These are phyloP conservation scores for Picochlorum sp. DNA, from an alignment of 139 green algal species.

Conservation along the genomic window DNA sequence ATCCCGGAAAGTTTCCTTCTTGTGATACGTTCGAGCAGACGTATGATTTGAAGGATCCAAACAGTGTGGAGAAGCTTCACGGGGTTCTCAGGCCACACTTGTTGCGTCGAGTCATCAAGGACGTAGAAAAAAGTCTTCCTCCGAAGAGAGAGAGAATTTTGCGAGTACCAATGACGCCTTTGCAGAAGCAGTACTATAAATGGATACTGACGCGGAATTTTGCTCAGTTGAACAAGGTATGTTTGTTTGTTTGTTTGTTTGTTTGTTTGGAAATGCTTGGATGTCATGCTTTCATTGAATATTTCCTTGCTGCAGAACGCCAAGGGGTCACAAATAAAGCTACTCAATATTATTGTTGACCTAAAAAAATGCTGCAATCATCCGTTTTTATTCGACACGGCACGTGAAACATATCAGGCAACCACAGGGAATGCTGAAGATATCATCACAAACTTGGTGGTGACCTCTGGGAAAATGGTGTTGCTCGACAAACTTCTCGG, in stretches of 20 bases:
- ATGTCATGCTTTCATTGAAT: too few species aligned
- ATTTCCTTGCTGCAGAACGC: too few species aligned
- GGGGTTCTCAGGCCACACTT: constrained; percentile 71
- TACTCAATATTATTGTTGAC: constrained; percentile 81
- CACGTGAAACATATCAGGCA: constrained; percentile 18
- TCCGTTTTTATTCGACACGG: constrained; percentile 24
- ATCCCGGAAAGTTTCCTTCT: constrained; percentile 77
- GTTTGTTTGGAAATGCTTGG: neutral
- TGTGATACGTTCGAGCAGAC: constrained; percentile 54
- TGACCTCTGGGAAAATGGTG: constrained; percentile 76
- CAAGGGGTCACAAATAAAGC: neutral
- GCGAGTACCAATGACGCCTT: constrained; percentile 74
- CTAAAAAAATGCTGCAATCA: constrained; percentile 96
- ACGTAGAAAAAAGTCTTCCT: constrained; percentile 48
- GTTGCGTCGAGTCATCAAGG: constrained; percentile 59
- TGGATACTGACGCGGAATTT: constrained; percentile 94
- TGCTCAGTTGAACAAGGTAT: constrained; percentile 83
- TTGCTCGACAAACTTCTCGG: constrained; percentile 91
- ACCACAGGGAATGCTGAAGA: constrained; percentile 5
- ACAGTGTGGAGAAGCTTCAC: constrained; percentile 33
- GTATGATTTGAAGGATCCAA: constrained; percentile 34
- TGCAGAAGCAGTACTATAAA: constrained; percentile 95
- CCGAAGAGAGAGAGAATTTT: constrained; percentile 29
- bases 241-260: too few species aligned
- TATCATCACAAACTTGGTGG: constrained; percentile 45